These are phyloP conservation scores for Scopulariopsis brevicaulis DNA, from an alignment of 2,329 filamentous ascomycete genomes.

Conservation along the genomic window DNA sequence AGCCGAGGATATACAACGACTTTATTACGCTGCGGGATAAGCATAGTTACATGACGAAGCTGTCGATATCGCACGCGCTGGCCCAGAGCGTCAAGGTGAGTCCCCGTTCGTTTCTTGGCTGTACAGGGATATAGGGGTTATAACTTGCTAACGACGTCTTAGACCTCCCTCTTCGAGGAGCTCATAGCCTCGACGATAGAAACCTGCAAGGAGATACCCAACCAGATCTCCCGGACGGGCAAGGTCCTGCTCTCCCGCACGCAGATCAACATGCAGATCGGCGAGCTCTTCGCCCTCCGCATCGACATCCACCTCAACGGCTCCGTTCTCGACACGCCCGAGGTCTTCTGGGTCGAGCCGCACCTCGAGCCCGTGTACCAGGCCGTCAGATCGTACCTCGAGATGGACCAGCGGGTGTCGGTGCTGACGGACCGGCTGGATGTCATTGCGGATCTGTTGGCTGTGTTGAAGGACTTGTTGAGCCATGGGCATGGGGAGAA, in stretches of 20 bases:
- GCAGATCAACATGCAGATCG: constrained; percentile 99
- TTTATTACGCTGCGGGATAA: constrained; percentile 94
- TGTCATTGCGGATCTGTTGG: constrained; percentile 86
- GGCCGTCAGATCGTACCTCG: constrained; percentile 86
- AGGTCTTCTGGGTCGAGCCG: constrained; percentile 97
- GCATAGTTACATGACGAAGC: constrained; percentile 94
- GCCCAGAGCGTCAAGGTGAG: constrained; percentile 85
- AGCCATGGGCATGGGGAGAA: constrained; percentile 88
- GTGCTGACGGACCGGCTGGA: constrained; percentile 75
- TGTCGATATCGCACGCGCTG: constrained; percentile 90
- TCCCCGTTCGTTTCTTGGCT: background rate
- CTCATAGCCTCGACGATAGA: constrained; percentile 89
- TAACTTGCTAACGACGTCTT: background rate
- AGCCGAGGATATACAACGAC: constrained; percentile 98
- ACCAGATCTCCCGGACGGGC: constrained; percentile 84
- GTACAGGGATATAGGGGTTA: background rate
- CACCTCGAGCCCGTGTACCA: constrained; percentile 95
- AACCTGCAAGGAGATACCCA: constrained; percentile 83
- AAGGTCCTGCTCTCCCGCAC: constrained; percentile 79
- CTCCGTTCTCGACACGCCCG: constrained; percentile 89
- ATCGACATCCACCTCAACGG: constrained; percentile 98
- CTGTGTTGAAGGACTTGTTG: constrained; percentile 89
- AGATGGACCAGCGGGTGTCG: constrained; percentile 93
- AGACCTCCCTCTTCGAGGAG: constrained; percentile 94
- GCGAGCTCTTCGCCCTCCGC: constrained; percentile 91